These are phyloP conservation scores for Tetracentron sinense DNA, from an alignment of 164 flowering plant species.

Conservation along the genomic window DNA sequence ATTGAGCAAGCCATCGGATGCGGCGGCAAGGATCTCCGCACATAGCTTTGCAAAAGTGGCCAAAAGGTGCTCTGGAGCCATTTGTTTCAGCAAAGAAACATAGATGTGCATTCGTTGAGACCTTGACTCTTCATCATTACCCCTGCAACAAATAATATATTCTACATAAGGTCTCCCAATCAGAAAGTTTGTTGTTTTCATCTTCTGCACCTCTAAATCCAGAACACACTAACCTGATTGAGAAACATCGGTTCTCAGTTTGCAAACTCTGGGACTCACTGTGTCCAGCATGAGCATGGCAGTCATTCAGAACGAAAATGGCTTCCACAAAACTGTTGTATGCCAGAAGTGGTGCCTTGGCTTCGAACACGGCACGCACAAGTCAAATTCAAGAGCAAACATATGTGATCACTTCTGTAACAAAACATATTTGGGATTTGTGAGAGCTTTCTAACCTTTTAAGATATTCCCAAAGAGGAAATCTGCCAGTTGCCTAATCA, in stretches of 20 bases:
- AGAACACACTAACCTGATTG: conserved; percentile 52
- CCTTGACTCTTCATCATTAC: conserved; percentile 73
- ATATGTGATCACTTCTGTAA: background rate
- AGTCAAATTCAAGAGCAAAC: conserved; percentile 4
- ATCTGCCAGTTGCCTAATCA: conserved; percentile 85
- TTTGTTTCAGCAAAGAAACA: conserved; percentile 80
- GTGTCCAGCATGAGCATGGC: conserved; percentile 60
- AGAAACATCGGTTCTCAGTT: conserved; percentile 50
- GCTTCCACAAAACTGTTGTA: conserved; percentile 99
- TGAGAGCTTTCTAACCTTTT: conserved; percentile 49
- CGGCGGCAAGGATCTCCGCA: conserved; percentile 92
- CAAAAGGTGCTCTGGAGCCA: conserved; percentile 96
- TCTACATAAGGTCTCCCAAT: background rate
- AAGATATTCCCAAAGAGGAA: conserved; percentile 84
- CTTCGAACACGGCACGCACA: conserved; percentile 36
- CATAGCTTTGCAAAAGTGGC: conserved; percentile 95
- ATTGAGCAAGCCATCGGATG: conserved; percentile 85
- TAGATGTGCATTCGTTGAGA: conserved; percentile 86
- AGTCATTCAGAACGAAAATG: conserved; percentile 82
- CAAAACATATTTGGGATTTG: background rate
- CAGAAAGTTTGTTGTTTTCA: background rate
- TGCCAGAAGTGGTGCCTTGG: conserved; percentile 94
- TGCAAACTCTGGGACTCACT: conserved; percentile 41
- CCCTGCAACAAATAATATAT: conserved; percentile 41
- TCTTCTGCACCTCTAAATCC: background rate